Base-by-base conservation (phyloP, 192 early-diverging fungal genomes). In the Irineochytrium annulatum region DNA sequence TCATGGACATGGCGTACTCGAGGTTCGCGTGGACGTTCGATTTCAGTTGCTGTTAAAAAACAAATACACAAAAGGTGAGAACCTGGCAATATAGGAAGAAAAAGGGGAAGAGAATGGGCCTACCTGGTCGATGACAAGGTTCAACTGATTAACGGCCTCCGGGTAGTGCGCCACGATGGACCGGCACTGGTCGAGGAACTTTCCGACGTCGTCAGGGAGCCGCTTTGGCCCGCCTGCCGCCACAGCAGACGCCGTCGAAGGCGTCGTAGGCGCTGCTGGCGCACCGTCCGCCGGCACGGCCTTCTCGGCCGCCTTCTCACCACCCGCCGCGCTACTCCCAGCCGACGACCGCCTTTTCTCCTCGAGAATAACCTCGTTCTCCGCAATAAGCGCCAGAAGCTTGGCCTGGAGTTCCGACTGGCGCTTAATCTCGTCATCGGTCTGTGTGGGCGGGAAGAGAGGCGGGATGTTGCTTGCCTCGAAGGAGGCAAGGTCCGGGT, bases 121-220 rank as follows among this genome's bases (percentile, higher is more conserved):
- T 49, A 49, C 46, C 46, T 49, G 46, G 46, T 49, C 46, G 13
- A 49, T 24, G 26, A 49, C 26, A 22, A 49, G 6, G 46, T 49
- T 49, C 46, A 49, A 22, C 46, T 49, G 46, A 8, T 22, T 8
- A 24, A 49, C 17, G 24, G 46, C 46, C 22, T 49, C 46, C 17
- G 46, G 46, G 24, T 49, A 49, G 46, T 24, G 13, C 11, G 46
- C 11, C 6, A 49, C 46, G 17, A 49, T 24, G 17, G 11, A 8
- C 11, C 46, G 11, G 11, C 13, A 14, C 24, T 49, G 46, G 24
- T 49, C 46, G 11, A 49, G 11, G 24, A 49, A 49, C 46, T 49
- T 49, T 49, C 46, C 26, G 13, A 49, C 46, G 24, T 49, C 46
- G 6, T 49, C 46, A 8, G 46, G 46, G 17, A 49, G 24, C n/a